A percentile compares a stretch with the other conserved stretches of the same genome.
phyloP scores from a whole-genome alignment of 1,284 basidiomycete species.

The Termitomyces sp. region DNA sequence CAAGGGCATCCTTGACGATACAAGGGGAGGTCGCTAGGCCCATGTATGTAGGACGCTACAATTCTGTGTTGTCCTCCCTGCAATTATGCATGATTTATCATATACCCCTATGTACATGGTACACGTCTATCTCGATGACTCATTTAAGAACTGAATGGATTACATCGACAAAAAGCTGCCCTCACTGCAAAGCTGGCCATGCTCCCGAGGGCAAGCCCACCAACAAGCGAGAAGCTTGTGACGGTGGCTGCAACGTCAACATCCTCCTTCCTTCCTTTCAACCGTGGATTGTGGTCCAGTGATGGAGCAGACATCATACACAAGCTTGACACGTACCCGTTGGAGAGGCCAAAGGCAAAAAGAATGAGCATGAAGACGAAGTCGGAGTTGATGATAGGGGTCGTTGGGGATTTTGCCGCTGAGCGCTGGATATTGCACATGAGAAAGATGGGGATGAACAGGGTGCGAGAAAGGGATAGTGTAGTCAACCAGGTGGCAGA shows the following conservation, averaged over 20 bases:
- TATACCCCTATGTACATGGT: background rate
- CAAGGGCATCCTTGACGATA: slow-evolving; percentile 37
- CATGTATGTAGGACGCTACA: background rate
- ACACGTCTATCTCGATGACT: background rate
- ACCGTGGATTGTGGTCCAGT: slow-evolving; percentile 62
- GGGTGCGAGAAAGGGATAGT: slow-evolving; percentile 63
- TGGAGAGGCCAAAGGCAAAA: slow-evolving; percentile 68
- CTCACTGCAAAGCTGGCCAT: slow-evolving; percentile 75
- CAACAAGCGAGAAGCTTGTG: slow-evolving; percentile 73
- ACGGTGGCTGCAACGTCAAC: slow-evolving; percentile 82
- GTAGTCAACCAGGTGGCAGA: slow-evolving; percentile 54
- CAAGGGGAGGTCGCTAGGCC: background rate
- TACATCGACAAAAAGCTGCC: slow-evolving; percentile 61
- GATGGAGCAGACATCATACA: slow-evolving; percentile 73
- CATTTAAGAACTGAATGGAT: slow-evolving; percentile 47
- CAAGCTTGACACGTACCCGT: slow-evolving; percentile 68
- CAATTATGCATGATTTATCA: background rate
- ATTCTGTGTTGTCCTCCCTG: background rate
- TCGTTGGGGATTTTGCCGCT: slow-evolving; percentile 16
- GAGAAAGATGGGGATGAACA: slow-evolving; percentile 82
- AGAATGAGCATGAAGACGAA: slow-evolving; percentile 70
- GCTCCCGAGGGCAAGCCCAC: slow-evolving; percentile 72
- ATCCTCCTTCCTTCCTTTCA: slow-evolving; percentile 63
- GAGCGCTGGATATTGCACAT: slow-evolving; percentile 73
- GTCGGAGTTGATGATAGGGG: slow-evolving; percentile 68